Base-by-base conservation (phyloP, 2,329 filamentous ascomycete species). In the Xylariaceae sp. region DNA sequence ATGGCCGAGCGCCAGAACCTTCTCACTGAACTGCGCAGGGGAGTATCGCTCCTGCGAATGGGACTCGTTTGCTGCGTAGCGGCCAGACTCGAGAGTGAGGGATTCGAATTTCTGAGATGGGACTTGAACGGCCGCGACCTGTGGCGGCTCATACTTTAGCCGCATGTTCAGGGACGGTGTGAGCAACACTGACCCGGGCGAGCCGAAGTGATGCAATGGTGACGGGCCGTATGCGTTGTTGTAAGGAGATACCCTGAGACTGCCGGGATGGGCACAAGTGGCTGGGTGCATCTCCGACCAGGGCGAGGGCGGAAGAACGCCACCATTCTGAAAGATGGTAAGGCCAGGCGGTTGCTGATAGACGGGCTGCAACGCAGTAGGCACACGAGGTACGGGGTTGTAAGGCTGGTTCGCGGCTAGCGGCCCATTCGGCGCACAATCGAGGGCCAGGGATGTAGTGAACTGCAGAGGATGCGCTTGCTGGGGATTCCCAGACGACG, bases 1-100 rank as follows among this genome's bases (percentile, higher is more conserved):
- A 57, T 88, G 81, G n/a, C 84, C 85, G 64, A 79, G 81, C 11
- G 74, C 68, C 16, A 88, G 63, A 2, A 77, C 76, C 47, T 78
- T 82, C 47, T 88, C 83, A 48, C 78, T 81, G 55, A 86, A 86
- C 7, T 62, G 64, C 12, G 55, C 38, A 12, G 61, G 60, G 3
- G 61, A 54, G 12, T 56, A 44, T 13, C 38, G 43, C 5, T 60
- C 60, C 9, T 47, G 43, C 9, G 46, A 21, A 8, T 38, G 44
- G 15, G 44, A 27, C n/a, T 44, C 40, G 17, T 43, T 40, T 11
- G 36, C 32, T 16, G 47, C 41, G 38, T 57, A 57, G 5, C 47
- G 49, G 14, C 36, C 44, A 47, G 45, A 39, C 19, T 62, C 57
- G 4, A 65, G 48, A 5, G 55, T 57, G 5, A 63, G 52, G 15